Base-by-base conservation (phyloP, 2,329 filamentous ascomycete species). In the Xylariaceae sp. region DNA sequence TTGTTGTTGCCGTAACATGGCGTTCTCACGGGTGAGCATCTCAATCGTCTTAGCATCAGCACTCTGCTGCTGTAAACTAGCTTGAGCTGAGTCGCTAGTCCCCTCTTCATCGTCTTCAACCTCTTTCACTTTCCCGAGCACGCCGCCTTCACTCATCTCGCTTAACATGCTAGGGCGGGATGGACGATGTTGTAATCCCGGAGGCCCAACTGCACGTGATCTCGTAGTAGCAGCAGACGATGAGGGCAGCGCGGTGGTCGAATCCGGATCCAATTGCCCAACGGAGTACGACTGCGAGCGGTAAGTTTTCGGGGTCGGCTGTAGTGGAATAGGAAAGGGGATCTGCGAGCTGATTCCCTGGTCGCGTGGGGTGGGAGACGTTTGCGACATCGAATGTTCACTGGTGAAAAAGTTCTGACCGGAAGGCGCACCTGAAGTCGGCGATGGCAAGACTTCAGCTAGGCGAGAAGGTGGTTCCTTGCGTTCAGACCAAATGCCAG, bases 201-300 rank as follows among this genome's bases (percentile, higher is more conserved):
- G 82, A 63, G 88, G 85, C 18, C 82, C 81, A n/a, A 78, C 66
- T 41, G 77, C 69, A 53, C 82, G 79, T 53, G 79, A 75, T 52
- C 83, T 78, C n/a, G 80, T 77, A 10, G 78, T 73, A 48, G 84
- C 72, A 18, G 80, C 75, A 2, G 81, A 74, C 3, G 82, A 76
- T 2, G 80, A 72, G 58, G 73, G 76, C 72, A 80, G 74, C 11
- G 75, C 67, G 2, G 68, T 69, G 11, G 75, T 68, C 1, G 75
- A 75, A 60, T 93, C 89, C 0, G 87, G 82, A 56, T 96, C 92
- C 61, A 92, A 79, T 72, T 97, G 92, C 3, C 92, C 92, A 52
- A 96, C 93, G 0, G 93, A 97, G 74, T 97, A 97, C 3, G 94
- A 97, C 73, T 97, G 91, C 4, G 94, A 99, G 49, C 94, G 87